These are phyloP conservation scores for Pichia sp. DNA, from an alignment of 1,139 yeast genomes.

Conservation along the genomic window DNA sequence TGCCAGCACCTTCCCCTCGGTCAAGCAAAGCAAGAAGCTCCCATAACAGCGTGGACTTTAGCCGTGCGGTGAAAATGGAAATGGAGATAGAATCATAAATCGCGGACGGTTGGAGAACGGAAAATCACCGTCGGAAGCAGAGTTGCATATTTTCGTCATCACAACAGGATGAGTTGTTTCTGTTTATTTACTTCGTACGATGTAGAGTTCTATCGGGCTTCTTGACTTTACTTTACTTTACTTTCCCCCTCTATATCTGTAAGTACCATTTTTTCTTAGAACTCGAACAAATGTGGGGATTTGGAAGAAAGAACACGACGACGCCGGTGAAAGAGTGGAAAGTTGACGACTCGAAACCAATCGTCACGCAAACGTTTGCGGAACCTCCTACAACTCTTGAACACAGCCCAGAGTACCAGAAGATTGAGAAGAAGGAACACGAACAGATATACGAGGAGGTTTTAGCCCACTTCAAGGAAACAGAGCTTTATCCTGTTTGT, in stretches of 20 bases:
- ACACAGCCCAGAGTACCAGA: conserved; percentile 23
- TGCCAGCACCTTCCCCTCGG: conserved; percentile 31
- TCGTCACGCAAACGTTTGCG: conserved; percentile 22
- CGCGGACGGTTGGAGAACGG: neutral
- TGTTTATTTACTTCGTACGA: too few relatives aligned
- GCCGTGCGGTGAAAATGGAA: too few relatives aligned
- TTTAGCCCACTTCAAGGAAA: conserved; percentile 49
- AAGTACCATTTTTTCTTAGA: neutral
- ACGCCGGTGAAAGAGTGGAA: conserved; percentile 26
- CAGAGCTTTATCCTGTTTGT: conserved; percentile 34
- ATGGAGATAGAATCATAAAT: neutral
- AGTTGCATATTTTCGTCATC: neutral
- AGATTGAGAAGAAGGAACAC: conserved; percentile 43
- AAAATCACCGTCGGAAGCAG: neutral
- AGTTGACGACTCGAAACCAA: conserved; percentile 23
- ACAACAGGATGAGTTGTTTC: too few relatives aligned
- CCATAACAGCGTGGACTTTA: neutral
- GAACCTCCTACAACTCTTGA: conserved; percentile 19
- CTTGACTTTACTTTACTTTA: too few relatives aligned
- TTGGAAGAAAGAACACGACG: conserved; percentile 21
- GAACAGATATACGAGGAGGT: conserved; percentile 53
- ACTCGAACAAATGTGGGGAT: conserved; percentile 26
- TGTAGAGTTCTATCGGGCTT: too few relatives aligned
- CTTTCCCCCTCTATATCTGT: neutral
- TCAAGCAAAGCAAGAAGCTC: neutral